Conservation (phyloP, 805 yeast species). For the Sugiyamaella americana region DNA sequence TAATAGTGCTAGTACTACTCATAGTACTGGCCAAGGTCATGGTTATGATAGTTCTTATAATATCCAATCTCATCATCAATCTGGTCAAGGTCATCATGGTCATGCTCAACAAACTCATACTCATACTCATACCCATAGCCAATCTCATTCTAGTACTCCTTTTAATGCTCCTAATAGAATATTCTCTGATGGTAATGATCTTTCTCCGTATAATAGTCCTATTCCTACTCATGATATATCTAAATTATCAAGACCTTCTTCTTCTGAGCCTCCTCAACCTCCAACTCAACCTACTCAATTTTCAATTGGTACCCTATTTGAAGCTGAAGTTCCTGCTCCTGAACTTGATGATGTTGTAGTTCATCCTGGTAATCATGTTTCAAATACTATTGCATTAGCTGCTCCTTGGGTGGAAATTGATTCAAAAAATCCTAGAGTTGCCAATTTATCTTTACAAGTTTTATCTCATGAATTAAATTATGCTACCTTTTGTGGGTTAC, state of each 20-base stretch:
- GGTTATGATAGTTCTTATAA: not conserved
- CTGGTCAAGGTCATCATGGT: not conserved
- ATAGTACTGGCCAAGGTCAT: not conserved
- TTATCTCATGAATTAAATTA: slow-evolving; percentile 52
- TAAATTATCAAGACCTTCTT: not conserved
- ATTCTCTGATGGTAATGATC: not conserved
- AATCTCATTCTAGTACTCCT: too few species aligned
- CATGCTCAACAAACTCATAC: too few species aligned
- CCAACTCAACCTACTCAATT: not conserved
- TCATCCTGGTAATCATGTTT: slow-evolving; percentile 38
- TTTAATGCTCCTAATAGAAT: not conserved
- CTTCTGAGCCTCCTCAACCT: not conserved
- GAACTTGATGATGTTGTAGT: slow-evolving; percentile 38
- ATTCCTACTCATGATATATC: not conserved
- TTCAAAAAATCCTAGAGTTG: slow-evolving; percentile 42
- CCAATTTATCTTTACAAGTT: slow-evolving; percentile 52
- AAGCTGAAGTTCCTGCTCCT: slow-evolving; percentile 36
- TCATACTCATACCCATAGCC: not conserved
- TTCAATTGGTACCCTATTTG: not conserved
- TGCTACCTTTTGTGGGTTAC: slow-evolving; percentile 54
- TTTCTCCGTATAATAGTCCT: not conserved
- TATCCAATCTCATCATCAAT: not conserved
- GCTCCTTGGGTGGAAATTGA: slow-evolving; percentile 71
- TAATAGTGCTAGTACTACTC: not conserved
- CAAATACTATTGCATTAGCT: slow-evolving; percentile 46